Evolutionary conservation across 805 yeast genomes (phyloP).

Genomic region (Myxozyma neglecta): DNA sequence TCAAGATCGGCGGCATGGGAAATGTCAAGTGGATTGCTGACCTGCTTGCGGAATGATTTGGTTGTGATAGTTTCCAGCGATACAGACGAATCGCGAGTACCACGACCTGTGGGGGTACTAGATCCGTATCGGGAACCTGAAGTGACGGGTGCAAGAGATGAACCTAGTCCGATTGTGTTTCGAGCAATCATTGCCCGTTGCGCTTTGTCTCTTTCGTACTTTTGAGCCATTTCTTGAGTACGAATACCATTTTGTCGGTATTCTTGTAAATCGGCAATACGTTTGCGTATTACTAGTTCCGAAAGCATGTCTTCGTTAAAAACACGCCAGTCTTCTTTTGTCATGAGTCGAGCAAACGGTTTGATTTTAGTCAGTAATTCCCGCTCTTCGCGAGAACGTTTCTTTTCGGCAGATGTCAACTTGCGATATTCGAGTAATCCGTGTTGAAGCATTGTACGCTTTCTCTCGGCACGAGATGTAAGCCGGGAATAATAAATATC

Average conservation of each 20-base stretch:
- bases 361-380: slow-evolving; percentile 74
- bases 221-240: slow-evolving; percentile 74
- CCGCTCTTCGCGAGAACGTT: slow-evolving; percentile 83
- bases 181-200: slow-evolving; percentile 34
- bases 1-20: slow-evolving; percentile 77
- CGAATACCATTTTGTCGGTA: slow-evolving; percentile 91
- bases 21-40: slow-evolving; percentile 42
- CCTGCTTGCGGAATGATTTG: slow-evolving; percentile 37
- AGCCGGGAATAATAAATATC: slow-evolving; percentile 88
- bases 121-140: slow-evolving; percentile 27
- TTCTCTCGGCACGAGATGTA: slow-evolving; percentile 89
- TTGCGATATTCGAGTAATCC: slow-evolving; percentile 80
- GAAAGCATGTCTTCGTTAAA: slow-evolving; percentile 71
- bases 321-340: slow-evolving; percentile 74
- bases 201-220: slow-evolving; percentile 84
- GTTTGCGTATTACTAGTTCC: slow-evolving; percentile 74
- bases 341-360: slow-evolving; percentile 77
- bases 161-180: slow-evolving; percentile 21
- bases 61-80: neutral
- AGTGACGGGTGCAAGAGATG: slow-evolving; percentile 5
- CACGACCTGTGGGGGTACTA: slow-evolving; percentile 24
- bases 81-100: slow-evolving; percentile 25
- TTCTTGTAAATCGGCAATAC: slow-evolving; percentile 87
- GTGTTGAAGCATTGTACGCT: slow-evolving; percentile 76
- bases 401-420: slow-evolving; percentile 78